Evolutionary conservation across 2,329 filamentous ascomycete species (phyloP), one percentile per base, ranked within the genome.

Genomic region (Plectosphaerella plurivora): DNA sequence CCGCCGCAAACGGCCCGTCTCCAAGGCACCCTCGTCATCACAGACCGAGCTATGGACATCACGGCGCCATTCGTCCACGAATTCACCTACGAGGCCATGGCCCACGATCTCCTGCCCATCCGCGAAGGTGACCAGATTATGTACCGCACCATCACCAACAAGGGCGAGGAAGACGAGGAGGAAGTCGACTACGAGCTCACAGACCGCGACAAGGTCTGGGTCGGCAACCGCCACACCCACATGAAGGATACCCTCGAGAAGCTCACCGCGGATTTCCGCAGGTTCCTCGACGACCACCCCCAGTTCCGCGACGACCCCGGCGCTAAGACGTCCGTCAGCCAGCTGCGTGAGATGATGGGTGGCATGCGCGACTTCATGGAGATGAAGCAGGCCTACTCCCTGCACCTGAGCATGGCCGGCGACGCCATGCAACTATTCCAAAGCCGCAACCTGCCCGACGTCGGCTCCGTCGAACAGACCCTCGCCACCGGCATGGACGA

Each of bases 41-140:
- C 91, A 1, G 94, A 97, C 68, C 83, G 94, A 56, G 90, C 91
- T 8, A 94, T 99, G 88, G 94, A 99, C 67, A 71, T 97, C 4
- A 84, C 88, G 72, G 86, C 93, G 0, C 94, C 94, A 1, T 73
- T 97, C 11, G 66, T 97, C 4, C 94, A 99, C 70, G 94, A 99
- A 64, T 97, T 99, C 66, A 97, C 94, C 12, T 99, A 97, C 67
- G 94, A 99, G 70, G 91, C 94, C 49, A 97, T 99, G 93, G 93
- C 91, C 4, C 90, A 97, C 68, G 94, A 99, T 65, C 75, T 99
- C 9, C 74, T 99, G 28, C 88, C 88, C 0, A 91, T 99, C 64
- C 86, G 88, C 61, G 94, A 97, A 51, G 87, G 83, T 22, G 91
- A 96, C 58, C 96, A 94, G 67, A 81, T 95, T 10, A 91, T 87